Evolutionary conservation across 176 grass and related monocot genomes (phyloP).

Genomic region (Oryza glumipatula): DNA sequence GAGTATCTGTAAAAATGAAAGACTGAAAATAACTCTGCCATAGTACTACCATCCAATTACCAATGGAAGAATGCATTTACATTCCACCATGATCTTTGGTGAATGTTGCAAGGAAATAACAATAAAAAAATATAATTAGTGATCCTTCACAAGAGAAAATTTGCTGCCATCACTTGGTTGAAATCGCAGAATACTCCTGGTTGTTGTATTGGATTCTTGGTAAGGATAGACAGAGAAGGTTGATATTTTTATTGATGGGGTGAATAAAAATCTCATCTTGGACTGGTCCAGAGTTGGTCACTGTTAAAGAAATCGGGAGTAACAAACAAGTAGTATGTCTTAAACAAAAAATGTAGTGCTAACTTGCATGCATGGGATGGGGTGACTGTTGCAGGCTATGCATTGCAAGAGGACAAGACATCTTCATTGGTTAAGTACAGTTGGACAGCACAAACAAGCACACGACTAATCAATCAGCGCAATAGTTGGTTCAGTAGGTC

Average conservation of each 20-base stretch:
- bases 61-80: background rate
- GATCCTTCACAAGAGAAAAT: background rate
- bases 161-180: background rate
- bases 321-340: background rate
- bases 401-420: conserved; percentile 23
- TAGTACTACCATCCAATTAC: background rate
- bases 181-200: background rate
- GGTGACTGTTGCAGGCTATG: conserved; percentile 11
- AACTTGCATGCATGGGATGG: conserved; percentile 24
- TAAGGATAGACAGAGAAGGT: background rate
- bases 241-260: background rate
- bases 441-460: conserved; percentile 31
- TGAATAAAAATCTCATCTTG: conserved; percentile 22
- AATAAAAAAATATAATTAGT: background rate
- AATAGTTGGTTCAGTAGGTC: conserved; percentile 40
- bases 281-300: conserved; percentile 22
- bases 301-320: conserved; percentile 20
- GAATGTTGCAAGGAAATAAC: background rate
- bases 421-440: conserved; percentile 11
- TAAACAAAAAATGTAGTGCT: conserved; percentile 27
- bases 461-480: conserved; percentile 30
- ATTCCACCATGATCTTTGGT: background rate
- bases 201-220: background rate
- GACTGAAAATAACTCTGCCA: background rate
- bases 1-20: background rate